phyloP scores from a whole-genome alignment of 2,329 filamentous ascomycete species.

The Ophiostoma pallidulum region DNA sequence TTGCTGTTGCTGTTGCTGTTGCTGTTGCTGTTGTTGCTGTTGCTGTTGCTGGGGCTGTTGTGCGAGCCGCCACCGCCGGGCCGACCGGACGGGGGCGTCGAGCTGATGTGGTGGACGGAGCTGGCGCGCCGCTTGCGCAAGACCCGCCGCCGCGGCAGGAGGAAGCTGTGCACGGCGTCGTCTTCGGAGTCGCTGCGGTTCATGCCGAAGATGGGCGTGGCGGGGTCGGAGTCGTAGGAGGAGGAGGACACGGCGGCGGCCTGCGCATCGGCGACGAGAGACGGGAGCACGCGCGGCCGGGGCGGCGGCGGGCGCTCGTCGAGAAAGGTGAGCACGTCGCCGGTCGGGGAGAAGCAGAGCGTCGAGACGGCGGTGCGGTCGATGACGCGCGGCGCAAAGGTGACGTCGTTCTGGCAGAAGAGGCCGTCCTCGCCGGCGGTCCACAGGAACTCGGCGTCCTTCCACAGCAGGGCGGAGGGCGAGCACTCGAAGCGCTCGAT shows the following conservation, averaged over 20 bases:
- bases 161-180: constrained; percentile 51
- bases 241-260: constrained; percentile 22
- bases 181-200: constrained; percentile 58
- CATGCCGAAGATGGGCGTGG: constrained; percentile 41
- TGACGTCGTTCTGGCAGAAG: constrained; percentile 57
- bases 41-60: no score
- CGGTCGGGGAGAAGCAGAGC: constrained; percentile 49
- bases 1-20: constrained; percentile 27
- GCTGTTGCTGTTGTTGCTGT: not conserved
- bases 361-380: constrained; percentile 53
- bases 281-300: constrained; percentile 31
- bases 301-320: constrained; percentile 44
- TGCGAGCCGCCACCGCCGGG: constrained; percentile 26
- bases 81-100: constrained; percentile 42
- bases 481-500: constrained; percentile 51
- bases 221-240: constrained; percentile 40
- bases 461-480: constrained; percentile 52
- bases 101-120: constrained; percentile 37
- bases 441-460: constrained; percentile 56
- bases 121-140: constrained; percentile 33
- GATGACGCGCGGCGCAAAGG: constrained; percentile 53
- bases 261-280: constrained; percentile 15
- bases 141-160: constrained; percentile 35
- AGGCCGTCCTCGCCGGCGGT: constrained; percentile 52
- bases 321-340: constrained; percentile 52